Conservation (phyloP, 2,329 filamentous ascomycete genomes). For the Fusarium transvaalense region DNA sequence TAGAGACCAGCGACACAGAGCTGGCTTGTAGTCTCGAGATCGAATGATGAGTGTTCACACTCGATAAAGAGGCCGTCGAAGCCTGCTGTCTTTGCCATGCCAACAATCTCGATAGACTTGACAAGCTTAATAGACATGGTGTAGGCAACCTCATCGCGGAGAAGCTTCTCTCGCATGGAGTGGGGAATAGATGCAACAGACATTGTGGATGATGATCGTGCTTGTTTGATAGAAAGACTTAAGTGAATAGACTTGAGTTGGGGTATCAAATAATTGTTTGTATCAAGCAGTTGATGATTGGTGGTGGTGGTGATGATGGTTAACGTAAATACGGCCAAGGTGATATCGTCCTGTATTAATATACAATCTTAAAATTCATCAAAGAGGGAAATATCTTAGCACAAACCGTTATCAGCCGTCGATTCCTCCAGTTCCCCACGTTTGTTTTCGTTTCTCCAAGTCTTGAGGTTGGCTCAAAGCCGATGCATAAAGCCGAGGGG, state of each 20-base stretch:
- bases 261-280: neutral
- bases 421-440: neutral
- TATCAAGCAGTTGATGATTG: neutral
- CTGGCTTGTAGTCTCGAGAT: conserved; percentile 50
- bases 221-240: fast-evolving
- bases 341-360: conserved; percentile 18
- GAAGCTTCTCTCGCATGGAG: conserved; percentile 47
- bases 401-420: neutral
- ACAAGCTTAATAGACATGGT: conserved; percentile 51
- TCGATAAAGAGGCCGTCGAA: conserved; percentile 56
- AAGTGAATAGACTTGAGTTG: neutral
- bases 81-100: conserved; percentile 52
- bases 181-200: conserved; percentile 38
- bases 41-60: conserved; percentile 54
- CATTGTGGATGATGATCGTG: conserved; percentile 21
- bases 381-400: neutral
- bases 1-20: conserved; percentile 50
- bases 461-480: neutral
- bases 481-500: neutral
- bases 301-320: neutral
- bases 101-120: conserved; percentile 50
- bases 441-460: neutral
- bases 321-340: neutral
- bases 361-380: neutral
- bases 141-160: conserved; percentile 45